Evolutionary conservation across 2,329 filamentous ascomycete species (phyloP).

Genomic region (Ophiostoma ulmi): DNA sequence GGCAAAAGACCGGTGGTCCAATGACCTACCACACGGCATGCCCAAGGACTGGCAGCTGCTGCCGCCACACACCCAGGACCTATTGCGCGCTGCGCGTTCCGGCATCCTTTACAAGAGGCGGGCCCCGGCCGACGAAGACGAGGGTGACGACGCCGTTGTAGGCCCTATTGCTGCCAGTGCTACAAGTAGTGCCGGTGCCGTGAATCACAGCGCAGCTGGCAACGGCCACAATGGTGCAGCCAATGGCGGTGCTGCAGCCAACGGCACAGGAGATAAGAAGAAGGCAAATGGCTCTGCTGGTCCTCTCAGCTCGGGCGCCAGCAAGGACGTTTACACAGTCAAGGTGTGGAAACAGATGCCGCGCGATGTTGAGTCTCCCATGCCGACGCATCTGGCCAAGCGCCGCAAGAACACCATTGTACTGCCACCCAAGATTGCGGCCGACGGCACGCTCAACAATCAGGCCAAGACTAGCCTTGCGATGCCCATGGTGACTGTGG

Average conservation of each 20-base stretch:
- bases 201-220: conserved; percentile 23
- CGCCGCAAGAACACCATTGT: conserved; percentile 58
- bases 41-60: conserved; percentile 78
- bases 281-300: conserved; percentile 31
- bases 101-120: conserved; percentile 71
- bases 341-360: conserved; percentile 59
- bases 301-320: background rate
- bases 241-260: conserved; percentile 25
- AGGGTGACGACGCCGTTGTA: conserved; percentile 49
- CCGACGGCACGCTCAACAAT: conserved; percentile 33
- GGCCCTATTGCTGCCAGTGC: conserved; percentile 21
- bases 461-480: conserved; percentile 30
- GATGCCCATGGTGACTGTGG: conserved; percentile 61
- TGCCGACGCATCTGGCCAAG: conserved; percentile 55
- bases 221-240: background rate
- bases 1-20: conserved; percentile 64
- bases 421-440: conserved; percentile 46
- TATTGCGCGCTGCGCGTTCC: conserved; percentile 74
- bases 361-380: conserved; percentile 51
- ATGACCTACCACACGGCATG: conserved; percentile 72
- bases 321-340: conserved; percentile 45
- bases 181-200: background rate
- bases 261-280: conserved; percentile 38
- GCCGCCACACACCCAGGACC: conserved; percentile 71
- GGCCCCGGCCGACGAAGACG: conserved; percentile 56